These are phyloP conservation scores for Naganishia albida DNA, from an alignment of 1,284 basidiomycete species.

Conservation along the genomic window DNA sequence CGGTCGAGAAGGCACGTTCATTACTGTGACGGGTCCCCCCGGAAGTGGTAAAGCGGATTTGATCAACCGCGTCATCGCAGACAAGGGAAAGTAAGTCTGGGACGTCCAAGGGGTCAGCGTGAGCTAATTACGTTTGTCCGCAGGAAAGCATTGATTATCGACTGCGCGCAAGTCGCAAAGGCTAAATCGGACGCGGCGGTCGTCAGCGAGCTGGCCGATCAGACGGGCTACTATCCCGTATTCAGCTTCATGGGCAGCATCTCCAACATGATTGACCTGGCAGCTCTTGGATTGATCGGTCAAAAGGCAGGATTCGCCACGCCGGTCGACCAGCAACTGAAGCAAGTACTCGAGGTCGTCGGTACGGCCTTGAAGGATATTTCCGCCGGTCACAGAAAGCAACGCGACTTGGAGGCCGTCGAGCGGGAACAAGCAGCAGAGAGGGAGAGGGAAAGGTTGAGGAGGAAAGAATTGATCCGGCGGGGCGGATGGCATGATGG, in stretches of 20 bases:
- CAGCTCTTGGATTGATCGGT: constrained; percentile 86
- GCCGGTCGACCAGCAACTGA: constrained; percentile 81
- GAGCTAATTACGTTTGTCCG: background rate
- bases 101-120: constrained; percentile 25
- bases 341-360: constrained; percentile 80
- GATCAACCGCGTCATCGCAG: constrained; percentile 64
- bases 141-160: constrained; percentile 73
- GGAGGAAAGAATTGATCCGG: constrained; percentile 57
- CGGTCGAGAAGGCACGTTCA: constrained; percentile 52
- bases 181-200: constrained; percentile 71
- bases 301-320: constrained; percentile 90
- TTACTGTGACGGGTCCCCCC: constrained; percentile 82
- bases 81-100: constrained; percentile 61
- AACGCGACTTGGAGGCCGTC: constrained; percentile 44
- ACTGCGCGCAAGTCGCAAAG: constrained; percentile 75
- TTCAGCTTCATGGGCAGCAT: constrained; percentile 86
- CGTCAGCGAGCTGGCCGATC: constrained; percentile 68
- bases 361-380: constrained; percentile 70
- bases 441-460: constrained; percentile 37
- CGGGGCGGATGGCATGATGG: constrained; percentile 76
- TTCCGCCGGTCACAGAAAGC: constrained; percentile 41
- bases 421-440: constrained; percentile 34
- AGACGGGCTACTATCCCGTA: constrained; percentile 82
- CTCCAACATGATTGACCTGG: constrained; percentile 87
- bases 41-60: constrained; percentile 84